Conservation (phyloP, 331 rosid genomes). For the Phaseolus coccineus region DNA sequence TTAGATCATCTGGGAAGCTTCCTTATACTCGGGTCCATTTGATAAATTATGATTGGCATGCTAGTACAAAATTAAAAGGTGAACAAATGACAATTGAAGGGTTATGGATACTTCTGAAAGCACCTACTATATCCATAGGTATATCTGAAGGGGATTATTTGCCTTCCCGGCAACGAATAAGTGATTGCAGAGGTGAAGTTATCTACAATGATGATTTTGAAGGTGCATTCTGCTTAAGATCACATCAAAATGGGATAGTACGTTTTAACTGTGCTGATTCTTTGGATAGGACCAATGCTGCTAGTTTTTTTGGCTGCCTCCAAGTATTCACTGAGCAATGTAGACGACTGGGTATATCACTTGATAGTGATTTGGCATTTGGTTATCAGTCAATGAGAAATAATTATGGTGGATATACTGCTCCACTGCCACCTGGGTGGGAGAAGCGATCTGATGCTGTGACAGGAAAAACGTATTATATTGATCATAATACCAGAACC, state of each 20-base stretch:
- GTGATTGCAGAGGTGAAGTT: conserved; percentile 94
- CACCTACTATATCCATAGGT: conserved; percentile 76
- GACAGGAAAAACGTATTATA: conserved; percentile 85
- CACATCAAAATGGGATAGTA: conserved; percentile 91
- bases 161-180: conserved; percentile 77
- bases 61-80: conserved; percentile 81
- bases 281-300: conserved; percentile 99
- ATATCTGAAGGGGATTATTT: conserved; percentile 95
- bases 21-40: conserved; percentile 76
- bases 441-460: conserved; percentile 96
- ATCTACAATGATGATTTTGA: conserved; percentile 71
- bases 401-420: conserved; percentile 74
- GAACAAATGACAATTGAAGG: conserved; percentile 96
- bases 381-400: conserved; percentile 70
- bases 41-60: conserved; percentile 98
- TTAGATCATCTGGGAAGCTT: conserved; percentile 81
- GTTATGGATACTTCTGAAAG: conserved; percentile 87
- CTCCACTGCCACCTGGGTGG: conserved; percentile 99
- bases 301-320: conserved; percentile 95
- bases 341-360: conserved; percentile 92
- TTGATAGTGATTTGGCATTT: conserved; percentile 79
- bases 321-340: conserved; percentile 98
- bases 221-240: conserved; percentile 94
- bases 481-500: conserved; percentile 97
- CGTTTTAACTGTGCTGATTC: conserved; percentile 99